Evolutionary conservation across 2,329 filamentous ascomycete genomes (phyloP).

Genomic region (Dendrostoma leiphaemia): DNA sequence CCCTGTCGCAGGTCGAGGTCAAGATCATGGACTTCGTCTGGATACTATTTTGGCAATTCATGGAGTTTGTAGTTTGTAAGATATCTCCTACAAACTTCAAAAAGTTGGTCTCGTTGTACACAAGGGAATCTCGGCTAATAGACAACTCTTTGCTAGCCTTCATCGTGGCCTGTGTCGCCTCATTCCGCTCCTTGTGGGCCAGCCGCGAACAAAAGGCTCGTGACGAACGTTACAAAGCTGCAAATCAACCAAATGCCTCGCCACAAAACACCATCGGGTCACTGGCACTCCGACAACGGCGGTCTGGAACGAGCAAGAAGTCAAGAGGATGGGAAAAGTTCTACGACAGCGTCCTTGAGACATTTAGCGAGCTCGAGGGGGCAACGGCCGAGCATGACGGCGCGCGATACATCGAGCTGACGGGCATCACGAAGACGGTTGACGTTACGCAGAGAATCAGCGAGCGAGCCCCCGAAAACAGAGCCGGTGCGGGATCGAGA

Average conservation of each 20-base stretch:
- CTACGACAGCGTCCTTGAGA: neutral
- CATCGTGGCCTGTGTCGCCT: neutral
- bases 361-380: neutral
- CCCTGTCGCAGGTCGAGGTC: neutral
- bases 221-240: neutral
- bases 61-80: conserved; percentile 6
- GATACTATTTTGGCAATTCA: neutral
- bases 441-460: neutral
- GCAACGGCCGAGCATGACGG: neutral
- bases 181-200: conserved; percentile 3
- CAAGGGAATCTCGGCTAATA: no score
- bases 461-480: neutral
- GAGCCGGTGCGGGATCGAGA: neutral
- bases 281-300: no score
- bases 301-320: neutral
- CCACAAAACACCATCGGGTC: neutral
- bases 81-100: neutral
- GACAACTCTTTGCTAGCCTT: neutral
- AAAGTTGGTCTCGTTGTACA: neutral
- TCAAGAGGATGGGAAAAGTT: neutral
- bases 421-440: neutral
- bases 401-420: neutral
- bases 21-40: neutral
- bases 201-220: neutral
- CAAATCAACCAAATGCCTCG: neutral